Evolutionary conservation across 2,329 filamentous ascomycete genomes (phyloP), one percentile per base, ranked within the genome.

Genomic region (Sporothrix luriei): DNA sequence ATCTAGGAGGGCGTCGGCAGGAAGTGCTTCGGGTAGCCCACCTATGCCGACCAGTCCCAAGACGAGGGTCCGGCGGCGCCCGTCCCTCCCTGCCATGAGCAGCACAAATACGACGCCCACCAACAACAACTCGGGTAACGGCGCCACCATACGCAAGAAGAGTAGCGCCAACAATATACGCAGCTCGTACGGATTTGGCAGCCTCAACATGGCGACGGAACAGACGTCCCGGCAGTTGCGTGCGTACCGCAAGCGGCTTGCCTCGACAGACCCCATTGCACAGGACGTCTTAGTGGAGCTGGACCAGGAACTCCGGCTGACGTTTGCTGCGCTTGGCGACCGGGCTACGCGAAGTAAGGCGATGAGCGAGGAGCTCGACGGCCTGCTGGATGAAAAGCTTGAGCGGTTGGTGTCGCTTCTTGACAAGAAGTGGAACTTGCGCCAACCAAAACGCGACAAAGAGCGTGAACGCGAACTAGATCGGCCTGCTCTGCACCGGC

Each of bases 341-440:
- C 80, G 85, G 46, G 84, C 83, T 5, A 85, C 83, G 70, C 80
- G 85, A 72, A 85, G 82, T 77, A 76, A 77, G 75, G 77, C 82
- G 1, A 82, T 88, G 77, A 86, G 84, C 72, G 87, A 89, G 75
- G 84, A 83, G 21, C 79, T 91, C 46, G 86, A 83, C 52, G 89
- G 88, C 65, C 79, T 93, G 57, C 80, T 94, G 9, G 91, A 93
- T 73, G 87, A 92, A 78, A 93, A 93, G 75, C 91, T 90, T 2
- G 90, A 92, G 75, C 84, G 88, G 71, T 80, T 94, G 62, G 87
- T 92, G 6, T 87, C 83, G 59, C 83, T 93, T 78, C 82, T 94
- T 57, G 90, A 93, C 73, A 88, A 92, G 77, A 91, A 90, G 77
- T 83, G 93, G 66, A 80, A 84, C 61, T 78, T 88, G 46, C 73